Percentiles rank a stretch among this genome's conserved stretches.
Conservation (phyloP, 352 stramenopile species). For the Phytophthora parvispora region DNA sequence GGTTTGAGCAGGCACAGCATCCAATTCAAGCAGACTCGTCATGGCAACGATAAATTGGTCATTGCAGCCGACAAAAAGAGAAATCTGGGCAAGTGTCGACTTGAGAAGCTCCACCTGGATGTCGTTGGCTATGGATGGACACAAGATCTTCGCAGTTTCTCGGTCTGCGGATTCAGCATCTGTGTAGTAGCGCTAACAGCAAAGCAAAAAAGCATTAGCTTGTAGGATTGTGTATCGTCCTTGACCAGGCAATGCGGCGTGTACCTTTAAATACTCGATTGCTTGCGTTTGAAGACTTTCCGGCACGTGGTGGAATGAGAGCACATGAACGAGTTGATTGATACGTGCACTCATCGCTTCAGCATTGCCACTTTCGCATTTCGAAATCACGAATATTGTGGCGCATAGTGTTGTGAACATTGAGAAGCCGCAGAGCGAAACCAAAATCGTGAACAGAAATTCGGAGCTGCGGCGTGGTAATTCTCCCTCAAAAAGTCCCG, state of each 20-base stretch:
- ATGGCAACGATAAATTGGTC: slow-evolving; percentile 61
- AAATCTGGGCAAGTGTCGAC: not conserved
- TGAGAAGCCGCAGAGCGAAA: not conserved
- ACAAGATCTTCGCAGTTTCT: slow-evolving; percentile 69
- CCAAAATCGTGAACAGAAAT: not conserved
- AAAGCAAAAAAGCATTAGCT: not conserved
- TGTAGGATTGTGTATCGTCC: not conserved
- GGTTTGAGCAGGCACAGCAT: slow-evolving; percentile 59
- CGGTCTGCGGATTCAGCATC: slow-evolving; percentile 70
- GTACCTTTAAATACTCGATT: slow-evolving; percentile 1
- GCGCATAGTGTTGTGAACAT: slow-evolving; percentile 1
- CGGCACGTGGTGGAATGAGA: not conserved
- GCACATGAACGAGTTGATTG: not conserved
- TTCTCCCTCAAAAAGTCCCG: not conserved
- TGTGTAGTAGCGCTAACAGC: slow-evolving; percentile 56
- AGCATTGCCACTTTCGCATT: not conserved
- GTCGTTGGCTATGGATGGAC: slow-evolving; percentile 70
- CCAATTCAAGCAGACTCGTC: slow-evolving; percentile 65
- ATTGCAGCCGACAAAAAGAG: not conserved
- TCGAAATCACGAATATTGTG: not conserved
- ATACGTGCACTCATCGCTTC: not conserved
- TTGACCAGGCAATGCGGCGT: not conserved
- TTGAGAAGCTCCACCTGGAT: slow-evolving; percentile 76
- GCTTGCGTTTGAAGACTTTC: not conserved
- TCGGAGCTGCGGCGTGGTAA: not conserved